These are phyloP conservation scores for Herpotrichia juniperi DNA, from an alignment of 2,329 filamentous ascomycete species.

Conservation along the genomic window DNA sequence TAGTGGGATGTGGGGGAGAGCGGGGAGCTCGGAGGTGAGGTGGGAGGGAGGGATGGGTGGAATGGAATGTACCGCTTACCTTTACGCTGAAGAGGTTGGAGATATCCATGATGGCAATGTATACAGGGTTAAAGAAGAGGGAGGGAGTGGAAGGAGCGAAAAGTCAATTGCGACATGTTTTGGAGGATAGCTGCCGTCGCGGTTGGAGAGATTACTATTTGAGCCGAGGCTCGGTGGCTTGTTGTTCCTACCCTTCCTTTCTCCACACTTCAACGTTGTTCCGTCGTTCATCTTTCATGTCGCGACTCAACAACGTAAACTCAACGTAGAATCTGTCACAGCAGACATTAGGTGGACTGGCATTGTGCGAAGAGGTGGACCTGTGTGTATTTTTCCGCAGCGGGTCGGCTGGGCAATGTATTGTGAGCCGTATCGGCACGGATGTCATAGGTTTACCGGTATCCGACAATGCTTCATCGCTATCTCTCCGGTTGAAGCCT, in stretches of 20 bases:
- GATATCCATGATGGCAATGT: constrained; percentile 40
- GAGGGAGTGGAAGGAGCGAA: neutral
- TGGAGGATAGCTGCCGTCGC: neutral
- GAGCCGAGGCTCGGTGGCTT: constrained; percentile 3
- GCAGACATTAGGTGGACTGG: no score
- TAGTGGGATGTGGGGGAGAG: neutral
- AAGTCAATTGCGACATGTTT: neutral
- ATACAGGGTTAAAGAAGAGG: neutral
- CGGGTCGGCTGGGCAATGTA: neutral
- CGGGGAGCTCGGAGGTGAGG: neutral
- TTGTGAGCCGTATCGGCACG: neutral
- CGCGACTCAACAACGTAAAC: no score
- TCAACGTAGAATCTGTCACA: no score
- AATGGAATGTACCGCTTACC: constrained; percentile 21
- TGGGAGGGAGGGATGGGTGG: neutral
- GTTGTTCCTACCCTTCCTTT: neutral
- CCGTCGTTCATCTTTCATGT: neutral
- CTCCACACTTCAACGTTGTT: neutral
- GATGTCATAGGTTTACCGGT: neutral
- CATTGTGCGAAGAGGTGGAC: no score
- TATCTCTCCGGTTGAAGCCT: neutral
- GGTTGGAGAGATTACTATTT: neutral
- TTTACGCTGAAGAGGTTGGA: constrained; percentile 45
- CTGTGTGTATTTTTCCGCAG: no score
- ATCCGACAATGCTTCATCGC: neutral